phyloP scores from a whole-genome alignment of 2,329 filamentous ascomycete genomes.

The Coniella vitis region DNA sequence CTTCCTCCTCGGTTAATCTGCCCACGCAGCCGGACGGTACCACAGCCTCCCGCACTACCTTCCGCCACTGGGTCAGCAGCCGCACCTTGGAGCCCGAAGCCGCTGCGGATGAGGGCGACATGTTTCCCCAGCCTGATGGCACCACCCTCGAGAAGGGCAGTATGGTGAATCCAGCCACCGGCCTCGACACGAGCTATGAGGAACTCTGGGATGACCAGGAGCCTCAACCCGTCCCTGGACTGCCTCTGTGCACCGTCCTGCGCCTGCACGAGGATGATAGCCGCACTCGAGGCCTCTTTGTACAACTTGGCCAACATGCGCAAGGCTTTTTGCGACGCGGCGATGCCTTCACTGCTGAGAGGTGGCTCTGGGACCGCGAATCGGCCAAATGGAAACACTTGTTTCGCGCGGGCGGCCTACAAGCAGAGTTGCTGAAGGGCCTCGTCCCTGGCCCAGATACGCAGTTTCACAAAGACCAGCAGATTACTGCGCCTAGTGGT shows the following conservation, averaged over 20 bases:
- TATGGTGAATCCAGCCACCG: constrained; percentile 53
- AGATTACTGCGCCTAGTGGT: constrained; percentile 1
- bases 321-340: constrained; percentile 49
- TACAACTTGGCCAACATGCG: constrained; percentile 46
- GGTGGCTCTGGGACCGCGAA: constrained; percentile 42
- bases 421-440: background rate
- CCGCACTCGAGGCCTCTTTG: constrained; percentile 40
- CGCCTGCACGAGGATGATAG: constrained; percentile 27
- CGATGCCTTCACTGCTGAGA: constrained; percentile 39
- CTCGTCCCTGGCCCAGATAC: background rate
- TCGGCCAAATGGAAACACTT: constrained; percentile 3
- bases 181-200: constrained; percentile 49
- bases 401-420: background rate
- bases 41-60: constrained; percentile 33
- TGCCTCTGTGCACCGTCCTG: constrained; percentile 30
- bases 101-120: constrained; percentile 49
- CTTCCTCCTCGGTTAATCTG: constrained; percentile 31
- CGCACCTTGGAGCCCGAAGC: constrained; percentile 32
- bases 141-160: constrained; percentile 48
- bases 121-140: constrained; percentile 37
- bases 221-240: constrained; percentile 23
- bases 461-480: background rate
- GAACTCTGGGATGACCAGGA: constrained; percentile 55
- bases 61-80: constrained; percentile 56
- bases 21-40: constrained; percentile 22